Base-by-base conservation (phyloP, 768 basidiomycete species). In the Jaapia argillacea region DNA sequence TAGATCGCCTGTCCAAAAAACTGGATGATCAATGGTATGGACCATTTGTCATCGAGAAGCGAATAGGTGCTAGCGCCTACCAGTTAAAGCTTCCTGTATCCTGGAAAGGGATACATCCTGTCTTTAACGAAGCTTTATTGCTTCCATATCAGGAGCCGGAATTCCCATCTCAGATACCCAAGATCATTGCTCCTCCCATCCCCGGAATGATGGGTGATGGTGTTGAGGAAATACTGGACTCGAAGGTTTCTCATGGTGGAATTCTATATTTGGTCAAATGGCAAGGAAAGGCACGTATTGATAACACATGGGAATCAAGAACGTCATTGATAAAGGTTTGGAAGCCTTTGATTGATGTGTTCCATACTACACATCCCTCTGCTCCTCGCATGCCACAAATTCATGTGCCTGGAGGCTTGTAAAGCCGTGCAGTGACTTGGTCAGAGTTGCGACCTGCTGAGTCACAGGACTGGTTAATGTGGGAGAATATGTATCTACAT, bases 21-120 rank as follows among this genome's bases (percentile, higher is more conserved):
- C 40, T 59, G 13, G 49, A 55, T 23, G 39, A 56, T 22, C 43
- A 54, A 42, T 41, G 49, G 14, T 43, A 43, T 23, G 60, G 61
- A 1, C 62, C 60, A 0, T 64, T 60, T 48, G 47, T 45, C 14
- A 48, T 64, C 13, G 24, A 47, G 0, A 33, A 50, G 7, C 48
- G 46, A 14, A 28, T 57, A 14, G 53, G 58, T 1, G 10, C 23
- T 0, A 33, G 28, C 2, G 40, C 51, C 0, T 62, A 56, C 33
- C 6, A 43, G 4, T 48, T 63, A 2, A 4, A 41, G 4, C 44
- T 63, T 1, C 61, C 61, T 1, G 10, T 31, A 0, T 31, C 45
- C 7, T 54, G 54, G 49, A 45, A 46, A 3, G n/a, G n/a, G n/a
- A 51, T 51, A 25, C 54, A 54, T 16, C 45, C 28, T 12, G 42